phyloP scores from a whole-genome alignment of 1,139 yeast genomes.

The Kazachstania sp. region DNA sequence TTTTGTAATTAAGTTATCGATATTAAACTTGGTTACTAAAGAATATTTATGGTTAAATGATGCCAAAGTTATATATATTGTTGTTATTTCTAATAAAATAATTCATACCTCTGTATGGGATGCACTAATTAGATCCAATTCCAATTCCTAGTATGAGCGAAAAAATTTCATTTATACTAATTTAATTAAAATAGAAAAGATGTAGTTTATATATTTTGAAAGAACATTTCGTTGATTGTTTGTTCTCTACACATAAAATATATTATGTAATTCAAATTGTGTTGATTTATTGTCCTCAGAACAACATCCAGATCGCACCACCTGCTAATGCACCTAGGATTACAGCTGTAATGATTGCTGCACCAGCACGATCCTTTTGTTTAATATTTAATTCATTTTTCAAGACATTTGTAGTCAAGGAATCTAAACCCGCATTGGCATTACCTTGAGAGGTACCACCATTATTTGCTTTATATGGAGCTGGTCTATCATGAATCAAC shows the following conservation, averaged over 20 bases:
- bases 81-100: no score
- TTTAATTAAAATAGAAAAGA: no score
- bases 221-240: neutral
- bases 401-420: conserved; percentile 30
- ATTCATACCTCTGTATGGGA: no score
- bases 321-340: conserved; percentile 54
- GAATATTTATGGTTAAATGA: no score
- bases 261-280: neutral
- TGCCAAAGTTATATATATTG: no score
- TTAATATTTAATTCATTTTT: conserved; percentile 41
- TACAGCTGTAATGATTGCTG: conserved; percentile 71
- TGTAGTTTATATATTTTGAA: no score
- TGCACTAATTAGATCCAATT: no score
- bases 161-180: no score
- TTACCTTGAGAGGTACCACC: conserved; percentile 45
- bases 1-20: no score
- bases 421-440: conserved; percentile 36
- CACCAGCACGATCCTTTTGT: conserved; percentile 72
- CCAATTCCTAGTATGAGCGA: no score
- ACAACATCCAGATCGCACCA: conserved; percentile 66
- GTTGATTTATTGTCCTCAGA: conserved; percentile 22
- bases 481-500: conserved; percentile 33
- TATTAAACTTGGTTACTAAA: no score
- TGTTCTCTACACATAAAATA: neutral
- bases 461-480: conserved; percentile 36